Base-by-base conservation (phyloP, 495 filamentous ascomycete species). In the Hypoxylon crocopeplum region DNA sequence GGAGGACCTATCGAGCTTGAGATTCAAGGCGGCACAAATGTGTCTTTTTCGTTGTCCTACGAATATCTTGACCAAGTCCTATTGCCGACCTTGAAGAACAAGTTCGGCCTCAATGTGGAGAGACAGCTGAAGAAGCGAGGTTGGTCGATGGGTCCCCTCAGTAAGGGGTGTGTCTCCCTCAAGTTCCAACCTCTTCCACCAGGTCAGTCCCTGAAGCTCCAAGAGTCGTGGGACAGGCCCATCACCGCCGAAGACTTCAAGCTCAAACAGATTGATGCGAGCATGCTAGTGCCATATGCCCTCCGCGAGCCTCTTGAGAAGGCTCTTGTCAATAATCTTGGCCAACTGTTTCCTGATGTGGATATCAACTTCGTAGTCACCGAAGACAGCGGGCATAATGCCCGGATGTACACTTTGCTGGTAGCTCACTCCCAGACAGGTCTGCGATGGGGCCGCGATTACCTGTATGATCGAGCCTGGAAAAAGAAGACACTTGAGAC, bases 41-140 rank as follows among this genome's bases (percentile, higher is more conserved):
- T 87, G 2, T 82, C 84, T 1, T 86, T 78, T 50, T 88, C 89
- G 0, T 86, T 85, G 21, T 90, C 86, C 3, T 88, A 81, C 72
- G 91, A 95, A 64, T 95, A 95, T 66, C 68, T 91, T 0, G 71
- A 82, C 32, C 89, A 93, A 62, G 90, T 95, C 0, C 75, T 96
- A 8, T 71, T 88, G 2, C 92, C 90, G 0, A 82, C 83, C 21
- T 80, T 94, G n/a, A 70, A 81, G 25, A 77, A 71, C 46, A 71
- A 88, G 8, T 89, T 88, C 40, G 77, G 89, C 16, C 79, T 85
- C 10, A 59, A 49, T 2, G 76, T 93, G 20, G 75, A 78, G 8
- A 69, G 86, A 4, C 72, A 69, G 22, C 74, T 93, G 3, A 72
- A 82, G 25, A 76, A 68, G 25, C 79, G 90, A 11, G 87, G 87